phyloP scores from a whole-genome alignment of 1,139 yeast genomes.

The Entelexis sorbosivorans region DNA sequence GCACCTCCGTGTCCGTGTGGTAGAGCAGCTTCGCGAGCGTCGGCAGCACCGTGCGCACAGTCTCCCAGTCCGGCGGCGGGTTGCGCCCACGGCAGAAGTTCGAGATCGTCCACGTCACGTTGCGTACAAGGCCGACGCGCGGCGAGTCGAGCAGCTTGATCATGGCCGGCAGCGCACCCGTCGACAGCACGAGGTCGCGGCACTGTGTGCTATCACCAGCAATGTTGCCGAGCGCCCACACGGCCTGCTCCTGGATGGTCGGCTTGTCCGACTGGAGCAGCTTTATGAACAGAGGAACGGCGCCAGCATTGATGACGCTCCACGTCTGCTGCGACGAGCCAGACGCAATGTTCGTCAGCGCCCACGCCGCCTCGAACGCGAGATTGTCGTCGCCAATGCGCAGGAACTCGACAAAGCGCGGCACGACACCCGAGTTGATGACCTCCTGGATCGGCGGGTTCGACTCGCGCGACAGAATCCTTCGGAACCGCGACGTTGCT shows the following conservation, averaged over 20 bases:
- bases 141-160: constrained; percentile 68
- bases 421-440: constrained; percentile 85
- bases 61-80: constrained; percentile 91
- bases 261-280: constrained; percentile 67
- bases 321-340: constrained; percentile 84
- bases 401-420: constrained; percentile 81
- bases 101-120: constrained; percentile 96
- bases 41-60: constrained; percentile 80
- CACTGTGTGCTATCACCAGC: constrained; percentile 91
- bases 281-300: constrained; percentile 82
- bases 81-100: constrained; percentile 92
- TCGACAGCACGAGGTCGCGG: constrained; percentile 76
- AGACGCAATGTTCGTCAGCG: constrained; percentile 94
- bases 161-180: constrained; percentile 85
- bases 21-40: constrained; percentile 83
- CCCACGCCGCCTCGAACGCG: constrained; percentile 99
- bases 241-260: constrained; percentile 96
- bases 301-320: constrained; percentile 84
- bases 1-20: constrained; percentile 82
- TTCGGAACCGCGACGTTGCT: constrained; percentile 89
- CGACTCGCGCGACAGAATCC: constrained; percentile 83
- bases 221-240: constrained; percentile 98
- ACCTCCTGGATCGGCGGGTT: constrained; percentile 97
- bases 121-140: constrained; percentile 70
- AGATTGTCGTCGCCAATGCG: constrained; percentile 65